A percentile compares a stretch with the other conserved stretches of the same genome.
Evolutionary conservation across 306 rosid species (phyloP).

Genomic region (Cajanus cajan): DNA sequence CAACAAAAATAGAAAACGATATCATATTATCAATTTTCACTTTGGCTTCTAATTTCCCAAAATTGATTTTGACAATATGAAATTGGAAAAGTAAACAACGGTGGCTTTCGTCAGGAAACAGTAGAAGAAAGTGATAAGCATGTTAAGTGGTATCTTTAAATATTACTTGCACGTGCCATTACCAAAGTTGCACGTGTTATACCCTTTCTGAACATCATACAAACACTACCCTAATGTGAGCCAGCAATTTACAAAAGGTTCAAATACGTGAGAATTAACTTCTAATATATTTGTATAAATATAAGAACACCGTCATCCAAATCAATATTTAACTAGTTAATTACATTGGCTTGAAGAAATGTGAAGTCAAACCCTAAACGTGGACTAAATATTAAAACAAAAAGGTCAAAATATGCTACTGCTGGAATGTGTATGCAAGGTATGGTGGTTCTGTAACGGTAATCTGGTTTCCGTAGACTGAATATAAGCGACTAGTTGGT

Average conservation of each 20-base stretch:
- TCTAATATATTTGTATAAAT: not conserved
- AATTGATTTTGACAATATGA: not conserved
- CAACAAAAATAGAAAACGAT: not conserved
- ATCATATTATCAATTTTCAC: not conserved
- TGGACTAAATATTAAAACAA: not conserved
- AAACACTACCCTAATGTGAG: not conserved
- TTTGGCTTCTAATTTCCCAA: not conserved
- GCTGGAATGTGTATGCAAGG: not conserved
- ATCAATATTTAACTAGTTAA: not conserved
- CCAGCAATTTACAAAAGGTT: not conserved
- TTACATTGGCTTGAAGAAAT: not conserved
- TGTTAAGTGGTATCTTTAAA: not conserved
- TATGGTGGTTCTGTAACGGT: constrained; percentile 40
- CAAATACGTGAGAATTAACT: not conserved
- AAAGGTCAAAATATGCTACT: constrained; percentile 24
- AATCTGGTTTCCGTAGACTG: constrained; percentile 13
- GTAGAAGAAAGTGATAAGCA: not conserved
- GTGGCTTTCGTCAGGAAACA: not conserved
- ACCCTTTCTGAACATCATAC: not conserved
- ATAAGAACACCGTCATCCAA: not conserved
- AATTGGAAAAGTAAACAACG: not conserved
- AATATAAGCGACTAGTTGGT: not conserved
- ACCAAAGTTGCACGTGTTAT: not conserved
- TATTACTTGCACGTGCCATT: not conserved
- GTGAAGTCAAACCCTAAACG: not conserved